These are phyloP conservation scores for Ceratocystis eucalypticola DNA, from an alignment of 2,329 filamentous ascomycete genomes.

Conservation along the genomic window DNA sequence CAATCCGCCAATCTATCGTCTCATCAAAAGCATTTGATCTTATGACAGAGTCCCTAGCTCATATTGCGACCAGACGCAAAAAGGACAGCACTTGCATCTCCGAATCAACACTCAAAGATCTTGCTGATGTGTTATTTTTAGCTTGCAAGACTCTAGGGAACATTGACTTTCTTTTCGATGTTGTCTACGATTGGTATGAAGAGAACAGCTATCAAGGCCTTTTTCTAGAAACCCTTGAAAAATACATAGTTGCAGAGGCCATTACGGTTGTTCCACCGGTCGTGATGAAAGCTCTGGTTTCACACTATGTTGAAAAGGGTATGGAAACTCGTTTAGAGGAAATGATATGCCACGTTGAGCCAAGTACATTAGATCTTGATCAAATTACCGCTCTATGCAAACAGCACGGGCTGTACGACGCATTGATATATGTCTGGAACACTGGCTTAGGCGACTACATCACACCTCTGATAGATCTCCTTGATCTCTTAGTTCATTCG, in stretches of 20 bases:
- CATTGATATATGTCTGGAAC: constrained; percentile 94
- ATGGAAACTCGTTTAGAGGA: constrained; percentile 74
- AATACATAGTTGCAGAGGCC: constrained; percentile 67
- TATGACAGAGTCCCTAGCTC: constrained; percentile 80
- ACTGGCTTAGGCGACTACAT: constrained; percentile 79
- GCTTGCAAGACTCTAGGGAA: constrained; percentile 70
- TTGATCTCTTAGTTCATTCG: constrained; percentile 52
- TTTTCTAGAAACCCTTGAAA: constrained; percentile 79
- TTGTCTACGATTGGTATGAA: constrained; percentile 82
- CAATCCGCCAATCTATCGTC: constrained; percentile 64
- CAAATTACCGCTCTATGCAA: constrained; percentile 85
- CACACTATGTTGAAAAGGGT: constrained; percentile 63
- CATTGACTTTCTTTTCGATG: constrained; percentile 75
- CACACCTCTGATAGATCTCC: constrained; percentile 73
- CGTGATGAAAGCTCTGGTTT: constrained; percentile 74
- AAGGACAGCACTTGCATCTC: constrained; percentile 9
- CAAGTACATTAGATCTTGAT: constrained; percentile 81
- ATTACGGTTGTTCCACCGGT: constrained; percentile 65
- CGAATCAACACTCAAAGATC: constrained; percentile 31
- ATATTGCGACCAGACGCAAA: constrained; percentile 29
- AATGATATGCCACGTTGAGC: constrained; percentile 86
- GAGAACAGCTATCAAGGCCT: constrained; percentile 40
- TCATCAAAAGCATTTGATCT: constrained; percentile 84
- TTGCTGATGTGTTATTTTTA: constrained; percentile 70
- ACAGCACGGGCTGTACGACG: constrained; percentile 83